Percentiles rank a stretch among this genome's conserved stretches.
Evolutionary conservation across 208 protist genomes (phyloP).

Genomic region (Tritrichomonas musculus): DNA sequence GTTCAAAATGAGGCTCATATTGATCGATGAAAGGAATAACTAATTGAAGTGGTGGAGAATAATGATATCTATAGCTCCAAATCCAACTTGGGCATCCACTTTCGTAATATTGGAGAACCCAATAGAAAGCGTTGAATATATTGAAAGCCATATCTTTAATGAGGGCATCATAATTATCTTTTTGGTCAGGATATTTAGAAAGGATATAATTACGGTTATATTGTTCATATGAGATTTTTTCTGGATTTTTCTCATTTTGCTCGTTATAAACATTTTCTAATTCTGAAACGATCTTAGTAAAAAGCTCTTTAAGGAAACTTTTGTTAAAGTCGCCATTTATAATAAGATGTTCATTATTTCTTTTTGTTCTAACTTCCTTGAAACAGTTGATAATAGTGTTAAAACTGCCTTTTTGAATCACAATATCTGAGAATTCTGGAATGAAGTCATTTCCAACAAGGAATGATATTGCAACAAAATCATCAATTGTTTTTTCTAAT

Average conservation of each 20-base stretch:
- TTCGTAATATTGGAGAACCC: slow-evolving; percentile 98
- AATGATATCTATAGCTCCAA: slow-evolving; percentile 96
- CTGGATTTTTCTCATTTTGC: background rate
- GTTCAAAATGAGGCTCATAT: background rate
- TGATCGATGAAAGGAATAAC: slow-evolving; percentile 45
- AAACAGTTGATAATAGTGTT: background rate
- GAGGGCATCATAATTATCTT: background rate
- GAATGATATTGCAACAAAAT: slow-evolving; percentile 62
- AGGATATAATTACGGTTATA: background rate
- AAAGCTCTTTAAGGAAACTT: background rate
- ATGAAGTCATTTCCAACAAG: slow-evolving; percentile 98
- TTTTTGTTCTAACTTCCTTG: background rate
- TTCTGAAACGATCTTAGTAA: background rate
- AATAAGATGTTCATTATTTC: background rate
- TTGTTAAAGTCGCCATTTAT: background rate
- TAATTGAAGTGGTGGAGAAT: slow-evolving; percentile 84
- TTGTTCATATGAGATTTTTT: background rate
- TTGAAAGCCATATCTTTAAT: background rate
- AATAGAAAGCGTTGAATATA: slow-evolving; percentile 89
- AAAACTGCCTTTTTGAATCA: slow-evolving; percentile 76
- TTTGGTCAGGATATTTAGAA: background rate
- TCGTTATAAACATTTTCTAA: background rate
- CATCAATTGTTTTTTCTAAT: slow-evolving; percentile 48
- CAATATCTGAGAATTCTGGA: slow-evolving; percentile 77
- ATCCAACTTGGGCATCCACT: slow-evolving; percentile 84